Evolutionary conservation across 2,329 filamentous ascomycete species (phyloP).

Genomic region (Helminthosporium solani): DNA sequence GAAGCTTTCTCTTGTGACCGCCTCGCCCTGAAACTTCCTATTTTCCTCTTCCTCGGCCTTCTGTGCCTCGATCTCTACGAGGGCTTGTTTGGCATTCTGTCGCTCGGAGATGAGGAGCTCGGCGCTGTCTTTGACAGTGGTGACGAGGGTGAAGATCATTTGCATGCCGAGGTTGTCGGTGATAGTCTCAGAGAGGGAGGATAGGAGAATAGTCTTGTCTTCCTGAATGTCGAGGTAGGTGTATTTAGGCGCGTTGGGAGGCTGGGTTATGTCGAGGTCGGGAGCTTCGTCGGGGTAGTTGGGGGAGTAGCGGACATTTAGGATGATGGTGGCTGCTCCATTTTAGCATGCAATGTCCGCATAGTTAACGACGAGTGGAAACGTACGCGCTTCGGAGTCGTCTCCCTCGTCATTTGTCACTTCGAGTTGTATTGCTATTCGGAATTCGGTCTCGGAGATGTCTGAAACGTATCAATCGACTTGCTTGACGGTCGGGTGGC

Average conservation of each 20-base stretch:
- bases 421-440: constrained; percentile 83
- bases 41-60: constrained; percentile 89
- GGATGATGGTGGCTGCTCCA: constrained; percentile 63
- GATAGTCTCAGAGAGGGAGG: constrained; percentile 70
- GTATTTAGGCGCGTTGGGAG: constrained; percentile 69
- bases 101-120: constrained; percentile 79
- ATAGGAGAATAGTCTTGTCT: constrained; percentile 74
- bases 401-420: constrained; percentile 63
- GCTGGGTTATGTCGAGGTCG: constrained; percentile 73
- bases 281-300: constrained; percentile 88
- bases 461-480: constrained; percentile 55
- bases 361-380: neutral
- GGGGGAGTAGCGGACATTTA: constrained; percentile 86
- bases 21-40: constrained; percentile 88
- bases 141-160: constrained; percentile 92
- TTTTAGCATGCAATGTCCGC: neutral
- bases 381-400: constrained; percentile 59
- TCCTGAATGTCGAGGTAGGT: constrained; percentile 75
- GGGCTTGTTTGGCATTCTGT: constrained; percentile 60
- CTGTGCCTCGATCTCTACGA: constrained; percentile 55
- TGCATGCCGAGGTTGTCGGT: constrained; percentile 95
- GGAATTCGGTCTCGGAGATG: constrained; percentile 85
- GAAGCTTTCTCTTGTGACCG: constrained; percentile 85
- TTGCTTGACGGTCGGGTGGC: neutral
- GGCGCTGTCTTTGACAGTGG: constrained; percentile 84